A percentile compares a stretch with the other conserved stretches of the same genome.
phyloP scores from a whole-genome alignment of 225 moss, liverwort and hornwort genomes.

The Anthoceros angustus region DNA sequence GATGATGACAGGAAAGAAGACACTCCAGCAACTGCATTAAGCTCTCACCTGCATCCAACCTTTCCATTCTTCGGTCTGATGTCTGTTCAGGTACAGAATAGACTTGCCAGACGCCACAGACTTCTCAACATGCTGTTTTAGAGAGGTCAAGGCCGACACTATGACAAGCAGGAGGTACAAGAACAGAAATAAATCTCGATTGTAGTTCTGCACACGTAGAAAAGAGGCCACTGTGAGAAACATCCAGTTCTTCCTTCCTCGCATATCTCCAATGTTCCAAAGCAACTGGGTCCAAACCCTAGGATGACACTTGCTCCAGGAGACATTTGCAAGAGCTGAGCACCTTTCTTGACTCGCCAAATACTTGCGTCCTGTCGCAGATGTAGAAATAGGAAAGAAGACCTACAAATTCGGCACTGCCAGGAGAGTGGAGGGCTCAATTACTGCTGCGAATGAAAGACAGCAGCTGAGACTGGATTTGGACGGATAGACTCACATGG shows the following conservation, averaged over 20 bases:
- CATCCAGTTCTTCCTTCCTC: neutral
- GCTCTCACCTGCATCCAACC: slow-evolving; percentile 94
- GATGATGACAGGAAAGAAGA: neutral
- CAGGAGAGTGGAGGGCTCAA: slow-evolving; percentile 3
- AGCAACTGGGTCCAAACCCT: neutral
- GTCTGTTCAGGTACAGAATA: slow-evolving; percentile 76
- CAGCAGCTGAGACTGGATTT: neutral
- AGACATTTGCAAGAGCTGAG: neutral
- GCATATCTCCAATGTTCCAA: neutral
- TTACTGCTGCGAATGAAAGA: neutral
- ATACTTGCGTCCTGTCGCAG: slow-evolving; percentile 65
- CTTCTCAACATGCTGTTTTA: slow-evolving; percentile 72
- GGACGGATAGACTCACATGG: slow-evolving; percentile 39
- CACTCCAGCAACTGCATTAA: neutral
- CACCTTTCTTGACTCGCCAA: slow-evolving; percentile 76
- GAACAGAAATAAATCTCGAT: slow-evolving; percentile 84
- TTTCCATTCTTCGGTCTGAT: slow-evolving; percentile 99
- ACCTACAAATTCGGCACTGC: slow-evolving; percentile 68
- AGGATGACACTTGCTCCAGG: neutral
- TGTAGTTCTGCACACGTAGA: slow-evolving; percentile 50
- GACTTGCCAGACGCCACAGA: slow-evolving; percentile 41
- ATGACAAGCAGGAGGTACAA: slow-evolving; percentile 62
- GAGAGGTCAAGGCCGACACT: slow-evolving; percentile 55
- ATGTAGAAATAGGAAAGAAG: slow-evolving; percentile 78
- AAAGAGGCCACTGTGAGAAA: neutral